Percentiles rank a stretch among this genome's conserved stretches.
phyloP scores from a whole-genome alignment of 2,329 filamentous ascomycete genomes.

The Leptosphaerulina australis region DNA sequence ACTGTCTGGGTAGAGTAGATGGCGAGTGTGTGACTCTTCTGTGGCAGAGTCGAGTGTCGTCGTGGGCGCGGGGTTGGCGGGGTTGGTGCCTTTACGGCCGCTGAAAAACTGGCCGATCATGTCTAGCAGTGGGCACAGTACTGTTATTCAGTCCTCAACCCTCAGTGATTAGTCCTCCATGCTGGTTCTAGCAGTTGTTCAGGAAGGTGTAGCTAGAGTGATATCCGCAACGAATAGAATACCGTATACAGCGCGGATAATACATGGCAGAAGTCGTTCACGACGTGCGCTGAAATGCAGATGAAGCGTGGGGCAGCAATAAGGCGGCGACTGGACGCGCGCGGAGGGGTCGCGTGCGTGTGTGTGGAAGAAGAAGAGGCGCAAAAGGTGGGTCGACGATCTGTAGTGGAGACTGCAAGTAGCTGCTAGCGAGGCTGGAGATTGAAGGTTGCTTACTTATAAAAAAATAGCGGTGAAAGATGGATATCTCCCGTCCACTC shows the following conservation, averaged over 20 bases:
- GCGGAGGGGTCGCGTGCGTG: constrained; percentile 4
- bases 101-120: constrained; percentile 52
- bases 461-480: constrained; percentile 6
- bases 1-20: constrained; percentile 51
- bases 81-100: constrained; percentile 38
- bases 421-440: not conserved
- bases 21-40: constrained; percentile 50
- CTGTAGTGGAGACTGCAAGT: constrained; percentile 2
- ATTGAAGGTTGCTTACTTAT: not conserved
- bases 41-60: constrained; percentile 46
- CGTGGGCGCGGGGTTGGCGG: constrained; percentile 25
- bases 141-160: not conserved
- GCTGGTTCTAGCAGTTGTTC: constrained; percentile 16
- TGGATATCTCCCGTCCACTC: not conserved
- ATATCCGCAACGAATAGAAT: not conserved
- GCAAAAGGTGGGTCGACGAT: constrained; percentile 3
- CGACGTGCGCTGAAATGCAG: not conserved
- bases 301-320: not conserved
- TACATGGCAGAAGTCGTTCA: constrained; percentile 7
- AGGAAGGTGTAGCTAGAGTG: not conserved
- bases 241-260: constrained; percentile 1
- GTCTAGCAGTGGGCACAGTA: constrained; percentile 27
- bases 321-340: not conserved
- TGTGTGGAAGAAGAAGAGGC: constrained; percentile 1
- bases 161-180: constrained; percentile 16